These are phyloP conservation scores for Clonostachys solani DNA, from an alignment of 2,329 filamentous ascomycete genomes.

Conservation along the genomic window DNA sequence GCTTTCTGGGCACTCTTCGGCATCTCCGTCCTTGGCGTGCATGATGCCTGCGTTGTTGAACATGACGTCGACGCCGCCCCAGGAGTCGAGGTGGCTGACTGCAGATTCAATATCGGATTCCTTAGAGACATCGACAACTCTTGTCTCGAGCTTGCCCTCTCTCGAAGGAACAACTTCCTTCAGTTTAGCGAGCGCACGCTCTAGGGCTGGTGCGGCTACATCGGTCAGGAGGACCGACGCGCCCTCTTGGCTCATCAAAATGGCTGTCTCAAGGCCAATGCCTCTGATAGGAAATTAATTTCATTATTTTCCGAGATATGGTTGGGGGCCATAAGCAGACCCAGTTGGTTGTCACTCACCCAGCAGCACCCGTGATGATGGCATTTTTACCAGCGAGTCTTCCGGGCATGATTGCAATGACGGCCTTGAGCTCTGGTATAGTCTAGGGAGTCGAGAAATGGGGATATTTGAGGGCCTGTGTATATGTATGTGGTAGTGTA, in stretches of 20 bases:
- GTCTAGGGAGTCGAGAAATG: too few species aligned
- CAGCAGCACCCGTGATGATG: conserved; percentile 65
- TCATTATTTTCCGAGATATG: conserved; percentile 15
- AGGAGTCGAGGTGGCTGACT: conserved; percentile 58
- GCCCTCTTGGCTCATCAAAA: conserved; percentile 69
- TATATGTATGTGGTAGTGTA: too few species aligned
- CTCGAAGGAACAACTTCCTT: conserved; percentile 48
- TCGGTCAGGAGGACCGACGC: conserved; percentile 69
- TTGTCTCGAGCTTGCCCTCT: conserved; percentile 42
- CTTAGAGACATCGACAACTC: conserved; percentile 63
- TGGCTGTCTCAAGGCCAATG: conserved; percentile 70
- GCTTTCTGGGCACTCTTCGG: conserved; percentile 65
- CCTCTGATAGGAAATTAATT: conserved; percentile 40
- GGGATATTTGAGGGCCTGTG: too few species aligned
- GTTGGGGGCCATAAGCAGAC: background rate
- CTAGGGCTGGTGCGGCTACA: conserved; percentile 60
- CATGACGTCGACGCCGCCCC: conserved; percentile 70
- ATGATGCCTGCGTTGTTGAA: conserved; percentile 83
- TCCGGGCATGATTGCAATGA: conserved; percentile 8
- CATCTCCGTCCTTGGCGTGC: conserved; percentile 62
- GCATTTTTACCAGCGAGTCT: conserved; percentile 22
- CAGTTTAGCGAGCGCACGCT: conserved; percentile 56
- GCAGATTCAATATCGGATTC: conserved; percentile 60
- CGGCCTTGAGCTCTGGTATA: too few species aligned
- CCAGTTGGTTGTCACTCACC: conserved; percentile 43